phyloP scores from a whole-genome alignment of 768 basidiomycete species.

The Suillus subaureus region DNA sequence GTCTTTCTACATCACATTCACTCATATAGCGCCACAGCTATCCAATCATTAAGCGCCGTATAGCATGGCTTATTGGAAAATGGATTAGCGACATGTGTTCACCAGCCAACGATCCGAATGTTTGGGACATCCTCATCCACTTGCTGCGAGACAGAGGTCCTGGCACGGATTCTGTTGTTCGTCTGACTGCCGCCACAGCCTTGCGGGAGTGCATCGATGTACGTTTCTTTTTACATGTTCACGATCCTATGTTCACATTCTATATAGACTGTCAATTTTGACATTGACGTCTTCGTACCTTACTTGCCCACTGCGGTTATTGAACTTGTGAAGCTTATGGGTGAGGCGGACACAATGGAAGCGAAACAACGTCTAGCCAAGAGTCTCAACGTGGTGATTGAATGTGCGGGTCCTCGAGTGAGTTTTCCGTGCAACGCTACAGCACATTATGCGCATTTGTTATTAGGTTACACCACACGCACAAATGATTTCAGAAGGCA shows the following conservation, averaged over 20 bases:
- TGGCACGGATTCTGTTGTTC: constrained; percentile 82
- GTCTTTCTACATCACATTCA: not conserved
- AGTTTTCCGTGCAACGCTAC: constrained; percentile 11
- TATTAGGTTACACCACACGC: constrained; percentile 70
- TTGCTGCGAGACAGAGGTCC: constrained; percentile 69
- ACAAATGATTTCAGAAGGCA: constrained; percentile 56
- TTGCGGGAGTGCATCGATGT: constrained; percentile 86
- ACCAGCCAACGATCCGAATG: constrained; percentile 55
- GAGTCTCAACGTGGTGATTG: constrained; percentile 70
- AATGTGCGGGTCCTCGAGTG: constrained; percentile 43
- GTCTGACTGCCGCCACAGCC: constrained; percentile 81
- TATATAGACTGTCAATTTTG: constrained; percentile 63
- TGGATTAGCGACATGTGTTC: constrained; percentile 76
- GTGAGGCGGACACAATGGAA: constrained; percentile 75
- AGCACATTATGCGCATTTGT: constrained; percentile 4
- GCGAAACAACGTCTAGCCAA: constrained; percentile 74
- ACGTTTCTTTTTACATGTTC: constrained; percentile 33
- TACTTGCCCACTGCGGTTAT: constrained; percentile 61
- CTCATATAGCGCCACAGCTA: constrained; percentile 51
- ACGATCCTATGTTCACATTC: constrained; percentile 7
- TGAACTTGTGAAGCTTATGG: constrained; percentile 70
- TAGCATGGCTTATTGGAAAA: constrained; percentile 93
- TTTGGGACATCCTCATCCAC: constrained; percentile 84
- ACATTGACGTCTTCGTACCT: constrained; percentile 64
- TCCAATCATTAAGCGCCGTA: constrained; percentile 90